Evolutionary conservation across 208 protist species (phyloP).

Genomic region (Acanthamoeba sp.): DNA sequence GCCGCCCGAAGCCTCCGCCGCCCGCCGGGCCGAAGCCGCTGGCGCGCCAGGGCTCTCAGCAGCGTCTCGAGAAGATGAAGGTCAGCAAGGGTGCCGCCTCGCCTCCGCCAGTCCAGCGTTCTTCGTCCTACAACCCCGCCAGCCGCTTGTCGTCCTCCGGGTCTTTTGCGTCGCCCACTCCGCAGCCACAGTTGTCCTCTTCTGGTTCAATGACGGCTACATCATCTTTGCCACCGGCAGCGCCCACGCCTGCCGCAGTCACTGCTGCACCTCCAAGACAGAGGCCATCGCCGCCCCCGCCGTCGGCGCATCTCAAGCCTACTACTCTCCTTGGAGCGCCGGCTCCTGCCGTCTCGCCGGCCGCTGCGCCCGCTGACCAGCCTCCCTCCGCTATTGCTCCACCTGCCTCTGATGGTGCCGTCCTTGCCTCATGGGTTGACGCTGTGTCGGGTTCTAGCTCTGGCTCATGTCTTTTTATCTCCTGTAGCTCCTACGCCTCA

Average conservation of each 20-base stretch:
- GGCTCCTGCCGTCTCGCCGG: not conserved
- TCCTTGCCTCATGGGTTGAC: not conserved
- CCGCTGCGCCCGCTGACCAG: not conserved
- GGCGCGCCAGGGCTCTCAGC: not conserved
- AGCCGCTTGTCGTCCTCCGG: not conserved
- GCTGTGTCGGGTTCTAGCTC: not conserved
- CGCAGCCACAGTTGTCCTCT: not conserved
- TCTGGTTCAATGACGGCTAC: not conserved
- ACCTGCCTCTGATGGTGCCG: not conserved
- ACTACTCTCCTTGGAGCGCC: not conserved
- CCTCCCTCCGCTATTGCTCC: not conserved
- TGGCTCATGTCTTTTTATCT: not conserved
- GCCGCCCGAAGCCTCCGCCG: not conserved
- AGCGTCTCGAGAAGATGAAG: slow-evolving; percentile 21
- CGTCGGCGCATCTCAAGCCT: not conserved
- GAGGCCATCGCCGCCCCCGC: not conserved
- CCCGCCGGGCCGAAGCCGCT: not conserved
- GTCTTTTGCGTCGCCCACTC: not conserved
- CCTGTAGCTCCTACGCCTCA: not conserved
- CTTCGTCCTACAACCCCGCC: not conserved
- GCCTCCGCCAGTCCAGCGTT: not conserved
- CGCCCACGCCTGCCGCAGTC: not conserved
- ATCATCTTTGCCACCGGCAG: not conserved
- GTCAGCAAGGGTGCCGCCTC: not conserved
- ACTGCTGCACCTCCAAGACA: not conserved